Percentiles rank a stretch among this genome's conserved stretches.
These are phyloP conservation scores for Aspergillus phoenicis DNA, from an alignment of 2,329 filamentous ascomycete species.

Conservation along the genomic window DNA sequence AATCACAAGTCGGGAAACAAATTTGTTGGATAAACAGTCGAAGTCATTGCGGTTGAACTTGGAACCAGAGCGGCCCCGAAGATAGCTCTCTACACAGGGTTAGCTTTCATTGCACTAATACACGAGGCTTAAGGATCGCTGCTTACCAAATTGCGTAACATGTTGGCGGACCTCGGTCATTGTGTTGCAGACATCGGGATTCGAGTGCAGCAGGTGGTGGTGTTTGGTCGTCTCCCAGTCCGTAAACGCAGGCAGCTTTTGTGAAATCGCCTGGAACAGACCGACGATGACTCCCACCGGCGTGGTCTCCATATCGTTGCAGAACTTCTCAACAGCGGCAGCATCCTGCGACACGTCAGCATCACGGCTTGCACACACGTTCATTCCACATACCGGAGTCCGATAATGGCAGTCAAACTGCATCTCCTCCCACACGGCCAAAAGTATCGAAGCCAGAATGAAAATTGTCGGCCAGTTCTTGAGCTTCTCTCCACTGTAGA, in stretches of 20 bases:
- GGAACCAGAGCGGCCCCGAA: conserved; percentile 74
- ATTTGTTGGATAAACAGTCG: conserved; percentile 95
- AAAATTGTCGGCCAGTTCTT: conserved; percentile 99
- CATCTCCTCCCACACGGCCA: conserved; percentile 98
- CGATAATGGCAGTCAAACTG: conserved; percentile 98
- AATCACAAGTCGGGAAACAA: conserved; percentile 93
- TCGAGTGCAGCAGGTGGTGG: conserved; percentile 86
- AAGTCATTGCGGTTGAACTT: conserved; percentile 92
- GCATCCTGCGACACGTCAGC: conserved; percentile 57
- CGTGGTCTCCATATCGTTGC: conserved; percentile 92
- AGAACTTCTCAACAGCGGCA: conserved; percentile 87
- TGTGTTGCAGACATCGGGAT: conserved; percentile 87
- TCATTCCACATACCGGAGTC: conserved; percentile 58
- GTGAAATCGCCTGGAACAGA: conserved; percentile 95
- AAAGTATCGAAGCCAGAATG: conserved; percentile 88
- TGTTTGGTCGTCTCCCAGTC: conserved; percentile 95
- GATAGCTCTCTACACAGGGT: conserved; percentile 73
- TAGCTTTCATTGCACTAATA: conserved; percentile 37
- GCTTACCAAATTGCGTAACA: conserved; percentile 85
- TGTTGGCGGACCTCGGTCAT: conserved; percentile 95
- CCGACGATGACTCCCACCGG: conserved; percentile 96
- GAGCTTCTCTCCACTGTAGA: conserved; percentile 94
- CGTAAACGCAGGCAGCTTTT: conserved; percentile 87
- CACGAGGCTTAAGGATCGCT: conserved; percentile 32
- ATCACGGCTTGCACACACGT: neutral